These are phyloP conservation scores for Ottelia alismoides DNA, from an alignment of 106 monocot genomes.

Conservation along the genomic window DNA sequence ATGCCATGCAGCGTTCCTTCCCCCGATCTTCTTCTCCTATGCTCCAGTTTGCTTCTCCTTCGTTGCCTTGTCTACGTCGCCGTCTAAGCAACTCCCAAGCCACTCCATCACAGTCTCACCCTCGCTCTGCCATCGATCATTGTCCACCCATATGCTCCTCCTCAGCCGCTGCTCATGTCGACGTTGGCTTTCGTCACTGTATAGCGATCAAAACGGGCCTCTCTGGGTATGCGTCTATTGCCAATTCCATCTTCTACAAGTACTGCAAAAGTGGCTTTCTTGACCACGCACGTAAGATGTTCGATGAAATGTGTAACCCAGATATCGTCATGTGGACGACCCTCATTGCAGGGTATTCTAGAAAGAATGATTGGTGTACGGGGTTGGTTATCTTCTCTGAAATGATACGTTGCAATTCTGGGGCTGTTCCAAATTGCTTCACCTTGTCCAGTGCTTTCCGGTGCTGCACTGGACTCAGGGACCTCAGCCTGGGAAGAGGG, in stretches of 20 bases:
- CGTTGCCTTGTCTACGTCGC: too few relatives aligned
- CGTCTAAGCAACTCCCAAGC: too few relatives aligned
- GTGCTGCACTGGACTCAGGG: conserved; percentile 23
- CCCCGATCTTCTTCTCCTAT: too few relatives aligned
- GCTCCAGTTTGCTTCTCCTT: too few relatives aligned
- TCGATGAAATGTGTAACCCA: conserved; percentile 35
- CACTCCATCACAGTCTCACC: too few relatives aligned
- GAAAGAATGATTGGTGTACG: conserved; percentile 2
- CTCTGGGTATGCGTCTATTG: conserved; percentile 6
- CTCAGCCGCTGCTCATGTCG: too few relatives aligned
- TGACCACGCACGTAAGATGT: conserved; percentile 30
- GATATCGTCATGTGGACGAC: conserved; percentile 36
- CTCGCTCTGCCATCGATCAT: too few relatives aligned
- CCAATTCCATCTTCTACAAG: conserved; percentile 13
- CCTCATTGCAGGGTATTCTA: conserved; percentile 38
- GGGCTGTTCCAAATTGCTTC: conserved; percentile 36
- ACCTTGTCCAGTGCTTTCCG: conserved; percentile 44
- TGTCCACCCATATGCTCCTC: too few relatives aligned
- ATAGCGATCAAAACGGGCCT: conserved; percentile 28
- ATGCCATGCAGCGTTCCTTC: too few relatives aligned
- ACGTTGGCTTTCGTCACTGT: too few relatives aligned
- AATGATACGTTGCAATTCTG: conserved; percentile 33
- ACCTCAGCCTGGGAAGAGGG: conserved; percentile 22
- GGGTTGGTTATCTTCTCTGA: conserved; percentile 21
- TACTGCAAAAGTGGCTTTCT: conserved; percentile 22